Evolutionary conservation across 345 rosid species (phyloP).

Genomic region (Eucalyptus fibrosa): DNA sequence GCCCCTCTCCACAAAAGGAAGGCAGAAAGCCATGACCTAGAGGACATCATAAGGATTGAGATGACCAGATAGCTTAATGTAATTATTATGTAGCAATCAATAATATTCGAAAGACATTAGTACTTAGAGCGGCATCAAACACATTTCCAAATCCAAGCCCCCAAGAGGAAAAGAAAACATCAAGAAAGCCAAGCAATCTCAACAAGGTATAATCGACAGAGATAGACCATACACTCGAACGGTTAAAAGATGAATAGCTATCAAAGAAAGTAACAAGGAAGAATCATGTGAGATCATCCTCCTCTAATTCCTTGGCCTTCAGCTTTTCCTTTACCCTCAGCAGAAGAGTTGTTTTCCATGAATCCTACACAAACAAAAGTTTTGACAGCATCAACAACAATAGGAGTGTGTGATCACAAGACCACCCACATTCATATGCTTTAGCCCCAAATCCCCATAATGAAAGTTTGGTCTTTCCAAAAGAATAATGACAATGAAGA

Average conservation of each 20-base stretch:
- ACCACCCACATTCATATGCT: not conserved
- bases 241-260: not conserved
- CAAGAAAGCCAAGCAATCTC: not conserved
- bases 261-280: not conserved
- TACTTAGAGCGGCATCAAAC: not conserved
- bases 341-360: conserved; percentile 94
- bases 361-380: conserved; percentile 30
- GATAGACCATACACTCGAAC: not conserved
- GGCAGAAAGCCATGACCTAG: not conserved
- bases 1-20: not conserved
- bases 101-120: not conserved
- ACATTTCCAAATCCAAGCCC: not conserved
- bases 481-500: not conserved
- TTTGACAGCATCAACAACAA: not conserved
- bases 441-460: not conserved
- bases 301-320: conserved; percentile 90
- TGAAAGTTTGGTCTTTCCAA: not conserved
- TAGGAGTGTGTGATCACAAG: not conserved
- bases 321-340: conserved; percentile 97
- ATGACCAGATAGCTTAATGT: not conserved
- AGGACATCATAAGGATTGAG: not conserved
- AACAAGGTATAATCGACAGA: not conserved
- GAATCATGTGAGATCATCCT: conserved; percentile 72
- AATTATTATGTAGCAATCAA: not conserved
- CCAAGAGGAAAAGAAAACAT: not conserved